phyloP scores from a whole-genome alignment of 345 rosid genomes.

The Conringia planisiliqua region DNA sequence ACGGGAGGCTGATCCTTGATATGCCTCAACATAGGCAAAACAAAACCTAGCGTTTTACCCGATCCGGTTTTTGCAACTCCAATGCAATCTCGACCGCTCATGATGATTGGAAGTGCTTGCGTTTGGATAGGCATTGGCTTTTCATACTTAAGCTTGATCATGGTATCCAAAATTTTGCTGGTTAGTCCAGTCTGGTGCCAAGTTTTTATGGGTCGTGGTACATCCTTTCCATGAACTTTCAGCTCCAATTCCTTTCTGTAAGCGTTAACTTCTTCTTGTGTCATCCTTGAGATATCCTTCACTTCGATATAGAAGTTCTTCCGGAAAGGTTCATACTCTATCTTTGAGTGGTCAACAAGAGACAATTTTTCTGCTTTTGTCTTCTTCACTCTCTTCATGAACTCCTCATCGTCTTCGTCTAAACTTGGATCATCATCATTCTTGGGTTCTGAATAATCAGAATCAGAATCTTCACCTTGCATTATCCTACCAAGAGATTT shows the following conservation, averaged over 20 bases:
- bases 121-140: conserved; percentile 98
- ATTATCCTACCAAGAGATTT: conserved; percentile 86
- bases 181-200: conserved; percentile 97
- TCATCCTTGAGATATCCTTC: conserved; percentile 81
- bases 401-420: conserved; percentile 95
- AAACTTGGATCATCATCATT: conserved; percentile 57
- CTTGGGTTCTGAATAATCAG: conserved; percentile 67
- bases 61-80: conserved; percentile 98
- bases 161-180: conserved; percentile 75
- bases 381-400: conserved; percentile 98
- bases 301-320: conserved; percentile 87
- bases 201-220: conserved; percentile 79
- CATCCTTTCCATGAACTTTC: conserved; percentile 95
- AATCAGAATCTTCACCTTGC: conserved; percentile 93
- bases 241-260: conserved; percentile 82
- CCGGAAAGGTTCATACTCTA: conserved; percentile 74
- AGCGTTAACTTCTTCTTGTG: conserved; percentile 72
- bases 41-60: conserved; percentile 95
- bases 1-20: conserved; percentile 98
- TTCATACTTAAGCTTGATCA: conserved; percentile 83
- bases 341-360: conserved; percentile 89
- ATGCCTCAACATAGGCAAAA: conserved; percentile 97
- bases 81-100: conserved; percentile 98
- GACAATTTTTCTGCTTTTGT: conserved; percentile 90
- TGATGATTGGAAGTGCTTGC: conserved; percentile 87